A percentile compares a stretch with the other conserved stretches of the same genome.
Conservation (phyloP, 768 basidiomycete genomes). For the Tylopilus sp. region DNA sequence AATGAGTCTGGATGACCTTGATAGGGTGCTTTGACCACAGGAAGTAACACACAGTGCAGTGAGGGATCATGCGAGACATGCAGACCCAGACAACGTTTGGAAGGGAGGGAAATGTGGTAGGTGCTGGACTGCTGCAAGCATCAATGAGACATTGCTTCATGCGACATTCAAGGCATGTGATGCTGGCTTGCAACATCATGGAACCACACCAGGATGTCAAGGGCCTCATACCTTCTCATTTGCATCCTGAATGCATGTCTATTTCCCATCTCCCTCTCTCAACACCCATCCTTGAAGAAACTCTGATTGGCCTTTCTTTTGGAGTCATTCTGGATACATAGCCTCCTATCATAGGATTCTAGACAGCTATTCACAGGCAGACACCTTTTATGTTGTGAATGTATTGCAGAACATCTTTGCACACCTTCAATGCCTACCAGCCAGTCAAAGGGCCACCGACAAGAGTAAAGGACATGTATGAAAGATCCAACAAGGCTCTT, state of each 20-base stretch:
- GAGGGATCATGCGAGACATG: too few species aligned
- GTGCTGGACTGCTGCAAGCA: neutral
- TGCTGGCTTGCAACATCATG: neutral
- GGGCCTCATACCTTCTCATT: neutral
- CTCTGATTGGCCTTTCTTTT: neutral
- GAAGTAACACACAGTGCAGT: too few species aligned
- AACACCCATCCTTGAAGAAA: neutral
- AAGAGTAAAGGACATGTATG: constrained; percentile 10
- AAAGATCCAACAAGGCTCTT: neutral
- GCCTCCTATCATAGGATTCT: neutral
- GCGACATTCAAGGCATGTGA: neutral
- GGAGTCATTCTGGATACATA: neutral
- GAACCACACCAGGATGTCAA: neutral
- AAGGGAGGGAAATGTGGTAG: too few species aligned
- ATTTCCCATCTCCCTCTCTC: neutral
- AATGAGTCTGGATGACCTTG: too few species aligned
- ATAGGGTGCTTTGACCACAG: too few species aligned
- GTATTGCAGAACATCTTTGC: neutral
- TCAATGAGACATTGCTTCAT: neutral
- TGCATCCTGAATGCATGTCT: neutral
- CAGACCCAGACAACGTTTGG: too few species aligned
- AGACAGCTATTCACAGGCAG: neutral
- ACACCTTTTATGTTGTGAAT: neutral
- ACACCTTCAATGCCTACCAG: constrained; percentile 5
- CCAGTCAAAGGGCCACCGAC: neutral